These are phyloP conservation scores for Fomitopsis pinicola DNA, from an alignment of 1,284 basidiomycete genomes.

Conservation along the genomic window DNA sequence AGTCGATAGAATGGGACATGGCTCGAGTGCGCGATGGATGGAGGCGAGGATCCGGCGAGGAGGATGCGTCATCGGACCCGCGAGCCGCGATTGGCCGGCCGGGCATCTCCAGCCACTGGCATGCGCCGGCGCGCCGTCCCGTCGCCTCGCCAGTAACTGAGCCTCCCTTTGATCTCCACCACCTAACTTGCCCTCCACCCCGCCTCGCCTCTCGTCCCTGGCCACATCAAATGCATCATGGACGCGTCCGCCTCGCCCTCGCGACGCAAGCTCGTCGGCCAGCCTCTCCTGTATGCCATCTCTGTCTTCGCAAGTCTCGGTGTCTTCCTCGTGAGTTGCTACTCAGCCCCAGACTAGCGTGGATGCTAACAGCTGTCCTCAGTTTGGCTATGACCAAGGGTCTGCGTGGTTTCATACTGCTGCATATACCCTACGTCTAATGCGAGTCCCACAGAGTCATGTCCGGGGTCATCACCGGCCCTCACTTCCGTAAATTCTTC, in stretches of 20 bases:
- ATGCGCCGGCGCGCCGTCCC: not conserved
- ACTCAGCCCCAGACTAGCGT: not conserved
- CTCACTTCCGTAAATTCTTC: conserved; percentile 84
- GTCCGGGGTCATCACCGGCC: conserved; percentile 92
- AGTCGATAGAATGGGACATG: conserved; percentile 41
- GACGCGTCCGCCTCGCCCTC: conserved; percentile 15
- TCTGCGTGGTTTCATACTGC: conserved; percentile 28
- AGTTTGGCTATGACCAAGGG: conserved; percentile 96
- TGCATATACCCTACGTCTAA: conserved; percentile 19
- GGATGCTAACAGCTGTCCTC: conserved; percentile 13
- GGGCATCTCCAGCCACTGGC: not conserved
- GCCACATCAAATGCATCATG: conserved; percentile 27
- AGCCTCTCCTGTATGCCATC: conserved; percentile 77
- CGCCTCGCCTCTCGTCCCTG: conserved; percentile 2
- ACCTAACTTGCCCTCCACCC: not conserved
- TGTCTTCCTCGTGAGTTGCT: conserved; percentile 71
- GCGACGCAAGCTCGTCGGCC: conserved; percentile 66
- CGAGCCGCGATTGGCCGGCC: not conserved
- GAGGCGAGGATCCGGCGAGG: not conserved
- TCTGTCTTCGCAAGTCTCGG: conserved; percentile 85
- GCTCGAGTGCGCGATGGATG: conserved; percentile 4
- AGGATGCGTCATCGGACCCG: not conserved
- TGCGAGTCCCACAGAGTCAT: conserved; percentile 56
- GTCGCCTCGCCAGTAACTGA: not conserved
- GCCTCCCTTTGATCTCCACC: conserved; percentile 6